Evolutionary conservation across 441 rosid genomes (phyloP).

Genomic region (Erodium trifolium): DNA sequence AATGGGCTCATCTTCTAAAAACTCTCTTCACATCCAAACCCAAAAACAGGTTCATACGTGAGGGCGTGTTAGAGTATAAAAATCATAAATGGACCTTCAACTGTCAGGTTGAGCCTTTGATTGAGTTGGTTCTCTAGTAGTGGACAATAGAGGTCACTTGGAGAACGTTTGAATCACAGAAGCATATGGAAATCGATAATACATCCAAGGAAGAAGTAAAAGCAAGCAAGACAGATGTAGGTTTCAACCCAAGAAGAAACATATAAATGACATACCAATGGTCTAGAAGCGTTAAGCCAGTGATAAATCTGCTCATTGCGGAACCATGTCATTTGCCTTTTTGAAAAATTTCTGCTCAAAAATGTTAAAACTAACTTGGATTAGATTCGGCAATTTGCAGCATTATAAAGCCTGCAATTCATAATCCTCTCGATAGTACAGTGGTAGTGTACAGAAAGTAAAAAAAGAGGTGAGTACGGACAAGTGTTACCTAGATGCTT

Average conservation of each 20-base stretch:
- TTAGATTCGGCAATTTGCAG: not conserved
- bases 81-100: no score
- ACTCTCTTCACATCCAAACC: no score
- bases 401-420: no score
- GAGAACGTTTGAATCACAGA: not conserved
- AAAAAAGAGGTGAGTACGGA: not conserved
- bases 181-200: not conserved
- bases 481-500: constrained; percentile 55
- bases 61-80: no score
- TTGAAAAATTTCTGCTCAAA: constrained; percentile 70
- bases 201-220: not conserved
- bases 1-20: no score
- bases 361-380: not conserved
- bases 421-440: no score
- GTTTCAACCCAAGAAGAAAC: not conserved
- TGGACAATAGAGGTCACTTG: no score
- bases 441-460: no score
- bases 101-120: no score
- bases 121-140: no score
- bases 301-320: constrained; percentile 69
- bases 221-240: not conserved
- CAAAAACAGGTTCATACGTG: no score
- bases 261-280: constrained; percentile 42
- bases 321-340: constrained; percentile 92
- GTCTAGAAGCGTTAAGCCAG: constrained; percentile 82